Evolutionary conservation across 352 stramenopile species (phyloP).

Genomic region (Stramenopiles sp.): DNA sequence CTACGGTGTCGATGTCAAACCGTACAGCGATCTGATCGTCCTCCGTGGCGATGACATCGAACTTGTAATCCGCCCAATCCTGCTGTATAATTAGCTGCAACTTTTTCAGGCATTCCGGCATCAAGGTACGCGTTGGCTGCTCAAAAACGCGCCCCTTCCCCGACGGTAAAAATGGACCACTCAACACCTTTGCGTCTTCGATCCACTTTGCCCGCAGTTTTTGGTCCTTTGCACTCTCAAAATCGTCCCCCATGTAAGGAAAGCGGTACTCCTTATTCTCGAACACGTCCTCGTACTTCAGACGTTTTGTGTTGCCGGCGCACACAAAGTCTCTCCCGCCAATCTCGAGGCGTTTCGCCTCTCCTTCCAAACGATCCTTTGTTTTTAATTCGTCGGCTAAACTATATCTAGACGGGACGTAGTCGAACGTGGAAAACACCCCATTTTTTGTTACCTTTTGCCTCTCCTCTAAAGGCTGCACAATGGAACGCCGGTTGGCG

Average conservation of each 20-base stretch:
- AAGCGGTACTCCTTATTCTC: constrained; percentile 34
- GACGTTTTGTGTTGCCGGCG: constrained; percentile 27
- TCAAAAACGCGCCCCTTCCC: constrained; percentile 33
- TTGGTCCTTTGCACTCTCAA: constrained; percentile 34
- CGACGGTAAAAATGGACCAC: constrained; percentile 40
- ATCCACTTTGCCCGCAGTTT: constrained; percentile 38
- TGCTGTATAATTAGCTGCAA: constrained; percentile 35
- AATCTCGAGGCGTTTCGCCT: constrained; percentile 44
- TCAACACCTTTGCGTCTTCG: constrained; percentile 45
- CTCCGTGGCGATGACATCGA: constrained; percentile 34
- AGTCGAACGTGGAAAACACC: constrained; percentile 50
- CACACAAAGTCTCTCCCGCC: constrained; percentile 44
- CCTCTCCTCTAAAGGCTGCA: background rate
- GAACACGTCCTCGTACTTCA: constrained; percentile 53
- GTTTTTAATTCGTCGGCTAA: constrained; percentile 30
- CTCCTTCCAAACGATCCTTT: constrained; percentile 38
- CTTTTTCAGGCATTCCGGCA: constrained; percentile 46
- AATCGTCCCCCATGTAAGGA: constrained; percentile 42
- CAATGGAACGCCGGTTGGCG: constrained; percentile 31
- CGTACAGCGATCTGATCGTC: constrained; percentile 42
- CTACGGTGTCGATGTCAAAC: constrained; percentile 18
- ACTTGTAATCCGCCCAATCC: constrained; percentile 40
- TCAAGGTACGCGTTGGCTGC: constrained; percentile 37
- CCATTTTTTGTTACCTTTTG: constrained; percentile 42
- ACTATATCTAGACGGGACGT: constrained; percentile 41